Evolutionary conservation across 2,329 filamentous ascomycete species (phyloP), one percentile per base, ranked within the genome.

Genomic region (Ophiostoma australiae): DNA sequence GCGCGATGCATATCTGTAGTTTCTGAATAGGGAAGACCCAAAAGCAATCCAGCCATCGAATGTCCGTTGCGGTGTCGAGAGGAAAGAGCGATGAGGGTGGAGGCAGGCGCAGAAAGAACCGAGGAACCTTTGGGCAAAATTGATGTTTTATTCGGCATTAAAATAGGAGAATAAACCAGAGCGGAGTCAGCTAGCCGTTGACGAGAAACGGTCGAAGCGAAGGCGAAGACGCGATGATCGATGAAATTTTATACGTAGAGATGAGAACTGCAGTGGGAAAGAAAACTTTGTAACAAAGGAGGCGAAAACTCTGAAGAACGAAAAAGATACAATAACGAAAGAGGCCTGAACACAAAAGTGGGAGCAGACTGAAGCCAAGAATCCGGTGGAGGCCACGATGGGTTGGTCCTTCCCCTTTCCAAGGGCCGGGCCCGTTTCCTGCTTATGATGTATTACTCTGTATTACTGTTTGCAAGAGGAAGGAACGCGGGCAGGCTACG

Each of bases 1-100:
- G 61, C 8, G 61, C 61, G 61, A 65, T 65, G 61, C 17, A 10
- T 37, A 3, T 37, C 52, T 27, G 23, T 58, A 15, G 52, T 31
- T 63, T 13, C 6, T 17, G 17, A 37, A 65, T 7, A 11, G 20
- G 61, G n/a, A 65, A n/a, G 33, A 37, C 27, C 61, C 31, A 35
- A 37, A n/a, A 58, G 5, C 20, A 23, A 63, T 63, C 27, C 44
- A 63, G 17, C 1, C 2, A 10, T 65, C 17, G 33, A 33, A 35
- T 20, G 44, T 17, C 20, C 44, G 44, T 48, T 48, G 61, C 17
- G 31, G 61, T 20, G 3, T 37, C 17, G 33, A 39, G 33, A 39
- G 31, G 61, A 67, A 41, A 67, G 39, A 23, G 39, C 39, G 35
- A 67, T 44, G 39, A 67, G 52, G 33, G 17, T 20, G 31, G 61